These are phyloP conservation scores for Diplodia scrobiculata DNA, from an alignment of 2,329 filamentous ascomycete genomes.

Conservation along the genomic window DNA sequence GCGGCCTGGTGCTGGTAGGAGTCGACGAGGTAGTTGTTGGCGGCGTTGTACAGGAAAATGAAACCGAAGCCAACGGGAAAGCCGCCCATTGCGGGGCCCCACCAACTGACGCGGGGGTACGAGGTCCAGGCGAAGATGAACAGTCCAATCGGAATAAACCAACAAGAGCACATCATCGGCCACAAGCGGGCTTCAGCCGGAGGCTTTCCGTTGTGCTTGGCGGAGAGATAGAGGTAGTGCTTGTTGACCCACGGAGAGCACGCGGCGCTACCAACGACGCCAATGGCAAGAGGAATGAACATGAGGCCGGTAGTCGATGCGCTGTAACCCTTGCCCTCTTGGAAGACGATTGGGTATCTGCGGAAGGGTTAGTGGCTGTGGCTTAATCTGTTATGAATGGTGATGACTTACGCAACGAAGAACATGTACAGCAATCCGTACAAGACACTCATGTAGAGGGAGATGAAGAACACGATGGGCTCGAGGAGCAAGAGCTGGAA, in stretches of 20 bases:
- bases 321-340: conserved; percentile 76
- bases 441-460: conserved; percentile 81
- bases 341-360: conserved; percentile 65
- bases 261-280: conserved; percentile 67
- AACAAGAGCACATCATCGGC: conserved; percentile 64
- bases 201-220: conserved; percentile 68
- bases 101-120: conserved; percentile 66
- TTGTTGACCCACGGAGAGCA: conserved; percentile 76
- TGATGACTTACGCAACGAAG: conserved; percentile 58
- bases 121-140: conserved; percentile 72
- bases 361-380: conserved; percentile 50
- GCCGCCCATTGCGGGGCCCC: conserved; percentile 71
- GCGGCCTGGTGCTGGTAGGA: conserved; percentile 74
- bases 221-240: conserved; percentile 69
- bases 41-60: conserved; percentile 78
- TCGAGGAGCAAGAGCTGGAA: conserved; percentile 84
- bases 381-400: too few relatives aligned
- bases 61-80: conserved; percentile 71
- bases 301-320: conserved; percentile 76
- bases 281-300: conserved; percentile 81
- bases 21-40: conserved; percentile 59
- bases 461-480: conserved; percentile 81
- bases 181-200: conserved; percentile 77
- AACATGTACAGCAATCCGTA: conserved; percentile 77
- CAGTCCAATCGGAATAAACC: conserved; percentile 65